Base-by-base conservation (phyloP, 768 basidiomycete genomes). In the Pholiota conissans region DNA sequence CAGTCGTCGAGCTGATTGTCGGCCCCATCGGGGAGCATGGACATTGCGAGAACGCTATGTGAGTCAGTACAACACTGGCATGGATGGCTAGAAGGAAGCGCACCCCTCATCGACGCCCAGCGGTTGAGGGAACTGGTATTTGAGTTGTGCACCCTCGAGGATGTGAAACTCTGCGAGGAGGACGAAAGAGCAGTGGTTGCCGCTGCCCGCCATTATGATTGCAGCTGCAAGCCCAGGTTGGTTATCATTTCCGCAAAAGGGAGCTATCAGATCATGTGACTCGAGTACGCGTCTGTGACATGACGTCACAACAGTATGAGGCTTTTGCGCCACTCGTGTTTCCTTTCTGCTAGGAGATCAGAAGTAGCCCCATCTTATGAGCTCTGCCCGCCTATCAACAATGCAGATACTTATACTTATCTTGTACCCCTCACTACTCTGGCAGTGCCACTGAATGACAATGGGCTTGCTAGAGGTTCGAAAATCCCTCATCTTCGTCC, bases 121-220 rank as follows among this genome's bases (percentile, higher is more conserved):
- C 11, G 94, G 92, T 67, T 91, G 91, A 9, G 97, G 97, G 68
- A 96, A 98, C 73, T 98, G 94, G 72, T 97, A 95, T 39, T 93
- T 90, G 61, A 99, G 79, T 62, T 93, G 90, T 2, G 95, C 91
- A 30, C 97, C 97, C 56, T 90, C 85, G 68, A 93, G 88, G 62
- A 99, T 98, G 77, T 99, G 93, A 76, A 99, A 99, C 72, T 98
- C 97, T n/a, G 97, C 97, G 52, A 98, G 84, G 48, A 99, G 80
- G 58, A 97, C 90, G 74, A 95, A 98, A 18, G 94, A 92, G 64
- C 90, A 91, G 71, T 92, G 90, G 57, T 90, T 84, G 37, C 84
- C 82, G 75, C 82, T 79, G 74, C 77, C 79, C 50, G 81, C 70
- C 86, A 89, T 62, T 22, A 30, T 30, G 47, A 10, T 11, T 22